Evolutionary conservation across 805 yeast genomes (phyloP).

Genomic region (Pichia ethanolica): DNA sequence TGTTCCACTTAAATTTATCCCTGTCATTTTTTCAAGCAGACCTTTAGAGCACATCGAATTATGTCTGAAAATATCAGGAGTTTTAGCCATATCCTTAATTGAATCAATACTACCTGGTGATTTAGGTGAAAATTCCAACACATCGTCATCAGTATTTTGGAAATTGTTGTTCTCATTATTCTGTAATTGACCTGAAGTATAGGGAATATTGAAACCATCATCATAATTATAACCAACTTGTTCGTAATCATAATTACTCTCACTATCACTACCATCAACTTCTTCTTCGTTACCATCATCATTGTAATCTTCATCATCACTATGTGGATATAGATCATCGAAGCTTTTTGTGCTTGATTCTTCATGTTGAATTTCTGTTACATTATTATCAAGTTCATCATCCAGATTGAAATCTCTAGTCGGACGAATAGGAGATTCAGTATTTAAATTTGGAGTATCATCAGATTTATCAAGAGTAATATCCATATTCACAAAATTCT

Average conservation of each 20-base stretch:
- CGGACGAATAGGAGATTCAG: background rate
- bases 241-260: conserved; percentile 4
- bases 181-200: background rate
- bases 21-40: background rate
- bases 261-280: background rate
- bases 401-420: conserved; percentile 9
- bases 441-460: too few species aligned
- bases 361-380: background rate
- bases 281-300: background rate
- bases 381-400: conserved; percentile 12
- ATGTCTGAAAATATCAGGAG: conserved; percentile 5
- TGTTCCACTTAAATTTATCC: background rate
- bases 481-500: background rate
- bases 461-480: background rate
- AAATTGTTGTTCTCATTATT: too few species aligned
- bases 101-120: conserved; percentile 3
- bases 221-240: conserved; percentile 6
- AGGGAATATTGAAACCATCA: background rate
- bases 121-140: conserved; percentile 10
- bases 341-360: background rate
- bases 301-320: conserved; percentile 2
- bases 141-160: conserved; percentile 1
- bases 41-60: conserved; percentile 1
- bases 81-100: background rate
- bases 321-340: conserved; percentile 11